Percentiles rank a stretch among this genome's conserved stretches.
Conservation (phyloP, 495 filamentous ascomycete genomes). For the Penicillium angulare region DNA sequence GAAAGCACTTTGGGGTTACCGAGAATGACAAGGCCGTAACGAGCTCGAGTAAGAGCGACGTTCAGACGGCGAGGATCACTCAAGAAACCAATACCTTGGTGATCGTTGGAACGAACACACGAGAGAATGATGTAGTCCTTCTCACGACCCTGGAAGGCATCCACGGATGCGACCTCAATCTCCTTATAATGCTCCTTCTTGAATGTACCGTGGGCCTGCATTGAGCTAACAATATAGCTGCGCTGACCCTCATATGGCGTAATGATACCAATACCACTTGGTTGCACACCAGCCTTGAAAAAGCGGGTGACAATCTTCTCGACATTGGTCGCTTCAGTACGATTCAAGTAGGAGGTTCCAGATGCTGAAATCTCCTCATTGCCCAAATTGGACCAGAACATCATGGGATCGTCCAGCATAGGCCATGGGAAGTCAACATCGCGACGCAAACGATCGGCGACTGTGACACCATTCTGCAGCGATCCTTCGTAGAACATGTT, state of each 20-base stretch:
- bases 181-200: conserved; percentile 99
- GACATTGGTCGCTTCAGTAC: conserved; percentile 94
- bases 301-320: conserved; percentile 98
- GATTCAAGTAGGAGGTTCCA: conserved; percentile 96
- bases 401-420: conserved; percentile 91
- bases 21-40: conserved; percentile 92
- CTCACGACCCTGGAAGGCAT: conserved; percentile 98
- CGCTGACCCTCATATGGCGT: conserved; percentile 98
- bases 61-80: conserved; percentile 98
- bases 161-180: conserved; percentile 96
- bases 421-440: conserved; percentile 99
- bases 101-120: conserved; percentile 97
- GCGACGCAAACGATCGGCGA: conserved; percentile 78
- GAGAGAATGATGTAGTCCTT: conserved; percentile 99
- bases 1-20: conserved; percentile 97
- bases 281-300: conserved; percentile 98
- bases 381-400: conserved; percentile 99
- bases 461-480: conserved; percentile 94
- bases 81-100: conserved; percentile 98
- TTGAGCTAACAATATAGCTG: conserved; percentile 97
- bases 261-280: conserved; percentile 91
- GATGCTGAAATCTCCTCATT: conserved; percentile 98
- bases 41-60: conserved; percentile 95
- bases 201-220: conserved; percentile 95
- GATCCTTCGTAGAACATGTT: conserved; percentile 99